Conservation (phyloP, 108 stramenopile genomes). For the Pelagomonas calceolata region DNA sequence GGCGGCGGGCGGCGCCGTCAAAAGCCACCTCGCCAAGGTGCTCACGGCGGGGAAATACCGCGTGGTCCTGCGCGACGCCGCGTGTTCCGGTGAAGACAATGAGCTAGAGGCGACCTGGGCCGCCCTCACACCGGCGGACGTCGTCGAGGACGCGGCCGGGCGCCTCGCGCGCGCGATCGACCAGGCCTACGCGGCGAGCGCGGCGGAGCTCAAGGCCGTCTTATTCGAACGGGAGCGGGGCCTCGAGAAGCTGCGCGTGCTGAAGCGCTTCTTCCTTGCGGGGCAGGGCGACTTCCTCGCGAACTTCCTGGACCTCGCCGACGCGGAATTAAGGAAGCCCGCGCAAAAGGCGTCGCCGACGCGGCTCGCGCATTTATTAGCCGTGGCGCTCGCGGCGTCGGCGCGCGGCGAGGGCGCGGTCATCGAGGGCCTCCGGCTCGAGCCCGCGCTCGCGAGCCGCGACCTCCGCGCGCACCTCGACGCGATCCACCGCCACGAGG, state of each 20-base stretch:
- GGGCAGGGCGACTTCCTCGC: conserved; percentile 94
- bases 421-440: background rate
- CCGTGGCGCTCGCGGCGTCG: conserved; percentile 44
- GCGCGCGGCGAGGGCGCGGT: conserved; percentile 20
- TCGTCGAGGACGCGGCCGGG: conserved; percentile 2
- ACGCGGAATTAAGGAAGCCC: conserved; percentile 60
- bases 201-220: conserved; percentile 3
- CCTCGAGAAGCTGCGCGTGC: conserved; percentile 50
- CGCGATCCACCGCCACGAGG: conserved; percentile 11
- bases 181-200: conserved; percentile 3
- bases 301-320: conserved; percentile 83
- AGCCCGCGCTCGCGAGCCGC: background rate
- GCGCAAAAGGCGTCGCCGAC: conserved; percentile 46
- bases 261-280: conserved; percentile 90
- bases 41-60: conserved; percentile 5
- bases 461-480: conserved; percentile 2
- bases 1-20: background rate
- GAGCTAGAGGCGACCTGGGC: background rate
- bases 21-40: background rate
- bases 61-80: conserved; percentile 8
- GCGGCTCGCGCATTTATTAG: conserved; percentile 69
- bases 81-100: background rate
- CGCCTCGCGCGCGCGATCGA: background rate
- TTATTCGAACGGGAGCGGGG: conserved; percentile 19
- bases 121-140: no score